Conservation (phyloP, 176 grass and related monocot genomes). For the Aechmea fasciata region DNA sequence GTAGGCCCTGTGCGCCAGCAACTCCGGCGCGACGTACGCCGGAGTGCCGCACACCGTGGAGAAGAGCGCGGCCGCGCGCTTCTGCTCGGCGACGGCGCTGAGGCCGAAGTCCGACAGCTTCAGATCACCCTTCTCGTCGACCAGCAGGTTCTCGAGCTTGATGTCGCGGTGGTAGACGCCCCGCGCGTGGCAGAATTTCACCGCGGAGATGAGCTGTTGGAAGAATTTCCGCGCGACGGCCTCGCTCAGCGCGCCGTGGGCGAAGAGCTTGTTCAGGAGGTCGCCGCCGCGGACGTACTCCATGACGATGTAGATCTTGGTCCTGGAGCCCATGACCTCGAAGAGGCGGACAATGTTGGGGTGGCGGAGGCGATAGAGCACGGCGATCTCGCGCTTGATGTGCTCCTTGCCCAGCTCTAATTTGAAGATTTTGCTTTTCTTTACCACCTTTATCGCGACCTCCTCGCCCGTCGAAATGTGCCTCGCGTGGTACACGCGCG, state of each 20-base stretch:
- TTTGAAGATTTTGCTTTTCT: slow-evolving; percentile 4
- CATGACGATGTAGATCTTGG: slow-evolving; percentile 60
- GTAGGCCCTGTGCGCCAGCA: slow-evolving; percentile 7
- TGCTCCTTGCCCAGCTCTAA: background rate
- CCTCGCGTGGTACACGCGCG: slow-evolving; percentile 42
- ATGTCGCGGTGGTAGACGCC: slow-evolving; percentile 21
- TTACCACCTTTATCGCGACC: slow-evolving; percentile 40
- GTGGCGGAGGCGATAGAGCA: slow-evolving; percentile 17
- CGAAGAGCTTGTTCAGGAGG: slow-evolving; percentile 35
- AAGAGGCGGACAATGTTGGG: slow-evolving; percentile 41
- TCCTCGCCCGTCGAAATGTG: slow-evolving; percentile 21
- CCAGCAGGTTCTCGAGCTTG: slow-evolving; percentile 21
- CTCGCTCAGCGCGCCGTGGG: slow-evolving; percentile 31
- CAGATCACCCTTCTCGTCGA: slow-evolving; percentile 14
- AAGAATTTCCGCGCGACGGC: slow-evolving; percentile 39
- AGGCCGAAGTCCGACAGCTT: slow-evolving; percentile 23
- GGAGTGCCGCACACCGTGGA: slow-evolving; percentile 11
- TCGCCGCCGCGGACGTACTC: slow-evolving; percentile 57
- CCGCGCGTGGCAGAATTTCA: slow-evolving; percentile 46
- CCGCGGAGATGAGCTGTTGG: slow-evolving; percentile 32
- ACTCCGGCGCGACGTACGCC: slow-evolving; percentile 14
- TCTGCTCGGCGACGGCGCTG: slow-evolving; percentile 1
- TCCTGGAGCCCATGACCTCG: slow-evolving; percentile 55
- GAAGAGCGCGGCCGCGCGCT: slow-evolving; percentile 1
- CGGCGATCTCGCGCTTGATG: slow-evolving; percentile 14